phyloP scores from a whole-genome alignment of 2,329 filamentous ascomycete species.

The Paracorniculantispora psalliotae region DNA sequence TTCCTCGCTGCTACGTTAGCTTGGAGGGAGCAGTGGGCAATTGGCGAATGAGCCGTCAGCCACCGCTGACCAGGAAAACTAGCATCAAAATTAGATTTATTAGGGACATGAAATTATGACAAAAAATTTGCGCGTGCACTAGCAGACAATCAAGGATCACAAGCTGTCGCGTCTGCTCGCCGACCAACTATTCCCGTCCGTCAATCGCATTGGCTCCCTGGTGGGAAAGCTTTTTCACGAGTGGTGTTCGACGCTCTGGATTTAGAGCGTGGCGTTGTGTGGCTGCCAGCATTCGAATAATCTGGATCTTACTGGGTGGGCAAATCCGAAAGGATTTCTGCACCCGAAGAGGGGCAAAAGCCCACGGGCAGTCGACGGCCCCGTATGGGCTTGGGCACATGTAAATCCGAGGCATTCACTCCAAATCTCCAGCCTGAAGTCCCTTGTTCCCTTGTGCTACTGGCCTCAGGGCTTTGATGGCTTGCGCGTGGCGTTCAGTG shows the following conservation, averaged over 20 bases:
- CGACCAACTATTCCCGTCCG: neutral
- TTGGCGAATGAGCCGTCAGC: neutral
- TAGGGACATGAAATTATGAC: neutral
- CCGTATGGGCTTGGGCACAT: neutral
- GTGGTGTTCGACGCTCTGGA: neutral
- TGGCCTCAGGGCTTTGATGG: neutral
- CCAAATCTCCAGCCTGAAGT: neutral
- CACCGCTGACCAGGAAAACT: neutral
- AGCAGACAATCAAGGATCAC: no score
- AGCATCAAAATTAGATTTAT: neutral
- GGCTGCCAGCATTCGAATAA: neutral
- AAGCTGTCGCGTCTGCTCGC: no score
- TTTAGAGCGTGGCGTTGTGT: neutral
- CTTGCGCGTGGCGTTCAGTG: neutral
- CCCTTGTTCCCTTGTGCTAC: neutral
- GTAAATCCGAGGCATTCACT: neutral
- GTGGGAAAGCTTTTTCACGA: neutral
- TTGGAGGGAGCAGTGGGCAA: constrained; percentile 8
- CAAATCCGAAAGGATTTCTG: neutral
- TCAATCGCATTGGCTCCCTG: neutral
- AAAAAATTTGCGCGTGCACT: neutral
- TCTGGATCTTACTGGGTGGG: neutral
- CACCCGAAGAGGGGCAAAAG: neutral
- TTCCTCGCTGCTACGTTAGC: constrained; percentile 8
- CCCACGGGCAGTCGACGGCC: neutral